Evolutionary conservation across 495 filamentous ascomycete genomes (phyloP).

Genomic region (Aspergillus affinis): DNA sequence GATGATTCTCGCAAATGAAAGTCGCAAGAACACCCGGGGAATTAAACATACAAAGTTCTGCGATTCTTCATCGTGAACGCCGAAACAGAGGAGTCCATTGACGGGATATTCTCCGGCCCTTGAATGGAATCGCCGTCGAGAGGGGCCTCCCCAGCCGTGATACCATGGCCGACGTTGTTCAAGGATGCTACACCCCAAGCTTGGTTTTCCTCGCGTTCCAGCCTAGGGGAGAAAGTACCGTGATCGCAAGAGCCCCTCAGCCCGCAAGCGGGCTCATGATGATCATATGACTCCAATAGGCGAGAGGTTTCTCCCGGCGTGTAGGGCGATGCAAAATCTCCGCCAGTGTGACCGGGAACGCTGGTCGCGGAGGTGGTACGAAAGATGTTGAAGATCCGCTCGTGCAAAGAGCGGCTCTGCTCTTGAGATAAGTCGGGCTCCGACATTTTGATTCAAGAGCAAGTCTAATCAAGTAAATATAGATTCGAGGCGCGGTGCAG

Average conservation of each 20-base stretch:
- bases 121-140: constrained; percentile 19
- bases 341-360: constrained; percentile 1
- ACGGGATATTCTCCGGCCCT: constrained; percentile 36
- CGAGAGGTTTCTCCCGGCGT: constrained; percentile 22
- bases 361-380: constrained; percentile 18
- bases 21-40: neutral
- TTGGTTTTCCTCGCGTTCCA: constrained; percentile 48
- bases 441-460: constrained; percentile 25
- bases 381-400: constrained; percentile 39
- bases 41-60: constrained; percentile 35
- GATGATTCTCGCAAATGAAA: neutral
- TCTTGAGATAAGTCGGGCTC: constrained; percentile 29
- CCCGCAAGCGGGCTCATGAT: constrained; percentile 36
- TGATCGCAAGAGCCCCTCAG: constrained; percentile 59
- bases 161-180: constrained; percentile 13
- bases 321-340: neutral
- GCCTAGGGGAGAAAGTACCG: constrained; percentile 76
- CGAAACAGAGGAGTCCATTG: constrained; percentile 31
- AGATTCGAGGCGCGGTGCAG: neutral
- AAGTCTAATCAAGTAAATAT: constrained; percentile 5
- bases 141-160: constrained; percentile 3
- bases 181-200: constrained; percentile 31
- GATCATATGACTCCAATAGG: constrained; percentile 41
- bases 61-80: constrained; percentile 30
- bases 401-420: constrained; percentile 33